phyloP scores from a whole-genome alignment of 345 rosid genomes.

The Dipteronia dyeriana region DNA sequence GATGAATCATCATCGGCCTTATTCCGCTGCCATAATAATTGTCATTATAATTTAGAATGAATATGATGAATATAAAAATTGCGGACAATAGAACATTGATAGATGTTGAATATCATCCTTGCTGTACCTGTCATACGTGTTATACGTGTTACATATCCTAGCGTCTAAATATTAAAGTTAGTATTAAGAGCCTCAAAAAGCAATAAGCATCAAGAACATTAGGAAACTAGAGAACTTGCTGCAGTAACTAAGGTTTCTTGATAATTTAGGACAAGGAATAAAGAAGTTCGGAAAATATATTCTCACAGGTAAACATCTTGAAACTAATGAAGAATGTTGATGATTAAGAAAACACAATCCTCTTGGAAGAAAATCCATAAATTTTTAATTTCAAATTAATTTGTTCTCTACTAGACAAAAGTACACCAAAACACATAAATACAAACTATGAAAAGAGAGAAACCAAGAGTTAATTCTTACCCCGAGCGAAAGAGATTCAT shows the following conservation, averaged over 20 bases:
- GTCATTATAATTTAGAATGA: background rate
- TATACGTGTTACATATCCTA: too few species aligned
- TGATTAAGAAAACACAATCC: background rate
- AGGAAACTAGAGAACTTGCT: background rate
- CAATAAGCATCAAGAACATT: background rate
- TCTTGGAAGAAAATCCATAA: background rate
- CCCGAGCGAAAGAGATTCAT: constrained; percentile 55
- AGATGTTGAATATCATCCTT: background rate
- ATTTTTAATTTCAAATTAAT: background rate
- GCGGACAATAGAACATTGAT: constrained; percentile 3
- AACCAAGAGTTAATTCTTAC: constrained; percentile 38
- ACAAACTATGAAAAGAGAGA: background rate
- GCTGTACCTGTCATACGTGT: background rate
- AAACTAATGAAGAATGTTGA: background rate
- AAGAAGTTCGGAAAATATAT: background rate
- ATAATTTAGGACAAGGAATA: background rate
- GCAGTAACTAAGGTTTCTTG: background rate
- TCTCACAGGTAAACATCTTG: background rate
- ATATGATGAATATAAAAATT: background rate
- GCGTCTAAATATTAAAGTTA: background rate
- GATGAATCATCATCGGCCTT: constrained; percentile 68
- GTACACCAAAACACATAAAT: background rate
- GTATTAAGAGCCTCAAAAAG: background rate
- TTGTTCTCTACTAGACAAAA: background rate
- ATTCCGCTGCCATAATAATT: constrained; percentile 55